Percentiles rank a stretch among this genome's conserved stretches.
These are phyloP conservation scores for Skeletonema costatum DNA, from an alignment of 108 stramenopile species.

Conservation along the genomic window DNA sequence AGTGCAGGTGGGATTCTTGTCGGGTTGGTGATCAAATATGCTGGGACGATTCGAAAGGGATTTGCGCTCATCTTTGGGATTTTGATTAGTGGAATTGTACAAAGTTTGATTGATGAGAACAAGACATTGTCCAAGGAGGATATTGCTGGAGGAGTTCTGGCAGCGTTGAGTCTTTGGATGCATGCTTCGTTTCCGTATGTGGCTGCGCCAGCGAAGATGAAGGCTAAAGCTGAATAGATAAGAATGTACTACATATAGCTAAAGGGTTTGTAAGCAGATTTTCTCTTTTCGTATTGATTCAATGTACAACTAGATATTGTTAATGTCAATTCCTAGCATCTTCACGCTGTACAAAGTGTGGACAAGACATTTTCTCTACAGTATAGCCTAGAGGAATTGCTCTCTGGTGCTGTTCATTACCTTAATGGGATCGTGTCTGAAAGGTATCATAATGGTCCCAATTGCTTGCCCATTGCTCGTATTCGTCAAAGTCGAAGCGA, in stretches of 20 bases:
- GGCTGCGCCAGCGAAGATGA: not conserved
- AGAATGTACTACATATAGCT: not conserved
- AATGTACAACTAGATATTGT: not conserved
- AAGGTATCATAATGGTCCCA: not conserved
- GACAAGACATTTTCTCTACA: too few species aligned
- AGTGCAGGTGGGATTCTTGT: slow-evolving; percentile 92
- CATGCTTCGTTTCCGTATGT: slow-evolving; percentile 75
- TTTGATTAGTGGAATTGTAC: slow-evolving; percentile 71
- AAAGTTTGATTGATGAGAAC: slow-evolving; percentile 43
- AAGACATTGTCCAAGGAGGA: slow-evolving; percentile 61
- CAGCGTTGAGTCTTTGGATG: slow-evolving; percentile 79
- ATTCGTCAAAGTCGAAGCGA: slow-evolving; percentile 9
- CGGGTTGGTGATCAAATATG: slow-evolving; percentile 92
- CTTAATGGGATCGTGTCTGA: not conserved
- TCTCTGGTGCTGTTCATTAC: too few species aligned
- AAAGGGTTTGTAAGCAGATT: not conserved
- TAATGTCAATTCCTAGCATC: not conserved
- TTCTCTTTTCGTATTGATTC: not conserved
- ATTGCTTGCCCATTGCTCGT: slow-evolving; percentile 20
- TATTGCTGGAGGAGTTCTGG: slow-evolving; percentile 69
- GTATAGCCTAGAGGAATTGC: too few species aligned
- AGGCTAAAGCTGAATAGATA: not conserved
- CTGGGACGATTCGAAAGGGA: slow-evolving; percentile 89
- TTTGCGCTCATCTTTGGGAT: slow-evolving; percentile 92
- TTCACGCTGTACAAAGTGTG: not conserved